Evolutionary conservation across 169 alveolate genomes (phyloP).

Genomic region (Theileria orientalis): DNA sequence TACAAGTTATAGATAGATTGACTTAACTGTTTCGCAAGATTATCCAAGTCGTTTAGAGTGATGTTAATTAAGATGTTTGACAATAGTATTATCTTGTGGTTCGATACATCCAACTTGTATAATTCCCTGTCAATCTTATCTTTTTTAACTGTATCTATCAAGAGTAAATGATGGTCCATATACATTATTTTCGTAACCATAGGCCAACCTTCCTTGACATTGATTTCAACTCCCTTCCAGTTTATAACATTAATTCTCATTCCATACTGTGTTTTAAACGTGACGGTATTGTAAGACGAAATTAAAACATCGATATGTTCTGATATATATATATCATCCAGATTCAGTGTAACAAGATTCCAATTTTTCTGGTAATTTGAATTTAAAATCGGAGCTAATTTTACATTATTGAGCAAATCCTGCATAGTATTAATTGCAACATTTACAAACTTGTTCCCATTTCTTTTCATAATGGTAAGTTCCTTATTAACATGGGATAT

Average conservation of each 20-base stretch:
- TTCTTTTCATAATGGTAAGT: slow-evolving; percentile 5
- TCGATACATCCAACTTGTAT: slow-evolving; percentile 5
- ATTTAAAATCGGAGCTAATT: slow-evolving; percentile 5
- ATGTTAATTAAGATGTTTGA: not conserved
- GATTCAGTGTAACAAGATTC: slow-evolving; percentile 19
- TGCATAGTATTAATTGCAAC: not conserved
- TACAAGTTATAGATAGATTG: not conserved
- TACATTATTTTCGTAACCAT: slow-evolving; percentile 10
- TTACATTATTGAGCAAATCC: not conserved
- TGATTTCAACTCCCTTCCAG: slow-evolving; percentile 2
- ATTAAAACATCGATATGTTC: slow-evolving; percentile 18
- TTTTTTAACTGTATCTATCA: slow-evolving; percentile 34
- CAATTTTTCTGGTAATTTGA: slow-evolving; percentile 11
- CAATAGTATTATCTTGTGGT: not conserved
- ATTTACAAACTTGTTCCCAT: not conserved
- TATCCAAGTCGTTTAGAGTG: not conserved
- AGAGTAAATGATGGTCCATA: slow-evolving; percentile 8
- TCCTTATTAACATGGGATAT: not conserved
- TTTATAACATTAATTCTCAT: slow-evolving; percentile 17
- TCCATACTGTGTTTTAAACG: slow-evolving; percentile 12
- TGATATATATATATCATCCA: slow-evolving; percentile 26
- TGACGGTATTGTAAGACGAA: slow-evolving; percentile 17
- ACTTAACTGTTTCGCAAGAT: not conserved
- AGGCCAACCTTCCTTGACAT: slow-evolving; percentile 16
- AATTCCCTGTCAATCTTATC: slow-evolving; percentile 18